A percentile compares a stretch with the other conserved stretches of the same genome.
Evolutionary conservation across 305 asterid species (phyloP).

Genomic region (Rubia occidens): DNA sequence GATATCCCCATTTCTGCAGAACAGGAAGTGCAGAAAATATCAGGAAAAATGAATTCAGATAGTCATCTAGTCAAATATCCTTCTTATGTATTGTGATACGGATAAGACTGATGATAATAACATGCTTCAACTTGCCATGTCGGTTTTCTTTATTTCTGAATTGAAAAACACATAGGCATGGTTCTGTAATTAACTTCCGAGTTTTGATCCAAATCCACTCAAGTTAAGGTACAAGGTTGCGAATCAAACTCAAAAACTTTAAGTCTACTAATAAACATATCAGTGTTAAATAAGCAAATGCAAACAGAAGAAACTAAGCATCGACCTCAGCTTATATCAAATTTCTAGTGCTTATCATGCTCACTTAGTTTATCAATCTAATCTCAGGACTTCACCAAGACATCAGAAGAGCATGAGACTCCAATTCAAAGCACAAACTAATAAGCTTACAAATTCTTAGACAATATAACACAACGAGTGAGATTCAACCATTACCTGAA

Average conservation of each 20-base stretch:
- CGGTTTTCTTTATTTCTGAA: background rate
- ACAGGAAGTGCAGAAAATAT: conserved; percentile 5
- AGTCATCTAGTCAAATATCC: background rate
- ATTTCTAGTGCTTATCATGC: background rate
- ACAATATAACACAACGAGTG: background rate
- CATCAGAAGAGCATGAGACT: background rate
- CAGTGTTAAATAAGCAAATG: background rate
- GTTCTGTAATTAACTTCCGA: background rate
- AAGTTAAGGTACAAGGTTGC: background rate
- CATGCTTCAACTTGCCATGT: background rate
- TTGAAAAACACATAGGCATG: background rate
- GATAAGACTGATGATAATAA: background rate
- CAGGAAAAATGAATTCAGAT: background rate
- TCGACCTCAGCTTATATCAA: too few relatives aligned
- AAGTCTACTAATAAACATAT: too few relatives aligned
- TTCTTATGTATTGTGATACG: background rate
- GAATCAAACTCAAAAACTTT: background rate
- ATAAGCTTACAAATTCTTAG: background rate
- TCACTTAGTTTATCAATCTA: background rate
- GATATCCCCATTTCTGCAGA: conserved; percentile 39
- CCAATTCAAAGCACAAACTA: background rate
- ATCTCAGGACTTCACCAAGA: background rate
- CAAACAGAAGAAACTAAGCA: background rate
- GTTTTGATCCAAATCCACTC: background rate
- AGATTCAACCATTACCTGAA: conserved; percentile 28